Percentiles rank a stretch among this genome's conserved stretches.
Conservation (phyloP, 441 rosid species). For the Pelargonium fulgidum region DNA sequence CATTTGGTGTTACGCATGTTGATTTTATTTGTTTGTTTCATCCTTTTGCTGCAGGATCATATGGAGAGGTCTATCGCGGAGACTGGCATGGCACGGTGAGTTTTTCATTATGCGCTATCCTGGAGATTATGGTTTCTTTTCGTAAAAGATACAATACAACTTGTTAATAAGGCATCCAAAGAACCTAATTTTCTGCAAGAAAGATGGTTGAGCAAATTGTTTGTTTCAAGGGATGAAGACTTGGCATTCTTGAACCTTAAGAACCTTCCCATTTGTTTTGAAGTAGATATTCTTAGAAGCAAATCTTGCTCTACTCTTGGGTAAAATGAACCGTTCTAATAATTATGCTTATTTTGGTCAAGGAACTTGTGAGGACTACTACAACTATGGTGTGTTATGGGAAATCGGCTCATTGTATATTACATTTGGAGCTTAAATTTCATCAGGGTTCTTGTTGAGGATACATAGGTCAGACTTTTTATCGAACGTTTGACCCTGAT, state of each 20-base stretch:
- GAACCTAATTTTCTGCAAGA: constrained; percentile 2
- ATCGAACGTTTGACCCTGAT: neutral
- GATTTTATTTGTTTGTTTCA: constrained; percentile 15
- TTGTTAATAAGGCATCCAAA: neutral
- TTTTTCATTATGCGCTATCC: constrained; percentile 17
- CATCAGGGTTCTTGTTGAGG: constrained; percentile 1
- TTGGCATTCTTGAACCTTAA: neutral
- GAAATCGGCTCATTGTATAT: neutral
- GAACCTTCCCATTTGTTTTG: neutral
- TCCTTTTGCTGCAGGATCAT: constrained; percentile 66
- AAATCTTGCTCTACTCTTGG: neutral
- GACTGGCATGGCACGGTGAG: constrained; percentile 98
- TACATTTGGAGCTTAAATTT: neutral
- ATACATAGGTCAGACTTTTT: constrained; percentile 6
- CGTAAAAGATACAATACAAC: neutral
- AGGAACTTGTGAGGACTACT: constrained; percentile 2
- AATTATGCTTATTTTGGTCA: constrained; percentile 8
- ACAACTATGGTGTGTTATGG: constrained; percentile 1
- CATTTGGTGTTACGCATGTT: constrained; percentile 7
- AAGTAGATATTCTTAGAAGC: neutral
- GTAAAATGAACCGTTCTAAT: neutral
- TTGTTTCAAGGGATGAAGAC: neutral
- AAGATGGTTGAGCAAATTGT: neutral
- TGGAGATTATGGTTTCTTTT: neutral
- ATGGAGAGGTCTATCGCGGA: constrained; percentile 95